Evolutionary conservation across 257 asterid genomes (phyloP).

Genomic region (Marsdenia floribunda): DNA sequence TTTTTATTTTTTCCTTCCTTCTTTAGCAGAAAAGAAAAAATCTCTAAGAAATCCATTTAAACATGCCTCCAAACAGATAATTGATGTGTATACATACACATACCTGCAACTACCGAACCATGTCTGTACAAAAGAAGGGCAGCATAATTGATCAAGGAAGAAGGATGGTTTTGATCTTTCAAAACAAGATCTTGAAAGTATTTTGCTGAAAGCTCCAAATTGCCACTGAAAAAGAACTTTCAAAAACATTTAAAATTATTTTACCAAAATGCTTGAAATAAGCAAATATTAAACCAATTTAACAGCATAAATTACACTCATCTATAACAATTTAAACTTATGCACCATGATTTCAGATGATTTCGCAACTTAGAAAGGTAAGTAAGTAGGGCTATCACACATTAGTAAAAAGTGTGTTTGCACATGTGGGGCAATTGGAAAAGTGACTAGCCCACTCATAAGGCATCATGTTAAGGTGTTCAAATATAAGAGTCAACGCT

Average conservation of each 20-base stretch:
- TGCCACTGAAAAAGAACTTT: constrained; percentile 49
- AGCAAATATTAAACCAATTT: background rate
- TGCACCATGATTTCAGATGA: background rate
- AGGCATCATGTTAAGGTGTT: background rate
- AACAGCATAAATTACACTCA: background rate
- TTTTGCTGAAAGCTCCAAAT: constrained; percentile 74
- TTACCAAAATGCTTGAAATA: background rate
- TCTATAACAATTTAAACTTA: background rate
- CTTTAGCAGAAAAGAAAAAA: background rate
- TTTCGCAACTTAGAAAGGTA: background rate
- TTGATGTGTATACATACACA: background rate
- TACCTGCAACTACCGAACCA: constrained; percentile 85
- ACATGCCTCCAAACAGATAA: background rate
- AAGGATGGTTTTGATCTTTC: constrained; percentile 93
- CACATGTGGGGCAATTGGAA: background rate
- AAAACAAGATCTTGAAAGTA: constrained; percentile 73
- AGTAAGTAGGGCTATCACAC: background rate
- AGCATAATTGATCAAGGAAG: constrained; percentile 81
- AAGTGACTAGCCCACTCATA: background rate
- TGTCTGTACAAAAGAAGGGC: constrained; percentile 70
- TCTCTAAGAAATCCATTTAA: background rate
- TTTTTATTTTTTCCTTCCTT: background rate
- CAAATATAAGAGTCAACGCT: background rate
- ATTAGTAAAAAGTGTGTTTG: background rate
- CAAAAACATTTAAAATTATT: background rate